phyloP scores from a whole-genome alignment of 768 basidiomycete species.

The Suillus tomentosus region DNA sequence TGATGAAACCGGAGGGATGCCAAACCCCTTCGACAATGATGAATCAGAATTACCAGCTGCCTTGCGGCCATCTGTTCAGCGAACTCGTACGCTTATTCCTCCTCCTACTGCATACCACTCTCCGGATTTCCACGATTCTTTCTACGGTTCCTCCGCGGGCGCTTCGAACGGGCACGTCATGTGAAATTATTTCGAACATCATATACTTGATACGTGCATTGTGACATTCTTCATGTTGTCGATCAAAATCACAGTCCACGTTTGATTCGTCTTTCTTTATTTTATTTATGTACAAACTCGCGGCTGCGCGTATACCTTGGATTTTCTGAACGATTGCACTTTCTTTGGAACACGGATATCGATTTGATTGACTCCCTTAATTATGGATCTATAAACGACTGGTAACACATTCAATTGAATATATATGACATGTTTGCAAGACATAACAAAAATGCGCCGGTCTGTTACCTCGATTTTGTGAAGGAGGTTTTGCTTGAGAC shows the following conservation, averaged over 20 bases:
- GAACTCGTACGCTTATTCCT: constrained; percentile 1
- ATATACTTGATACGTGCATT: background rate
- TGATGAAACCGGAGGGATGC: constrained; percentile 12
- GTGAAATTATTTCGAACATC: background rate
- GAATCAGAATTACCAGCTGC: constrained; percentile 17
- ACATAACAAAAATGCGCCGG: too few species aligned
- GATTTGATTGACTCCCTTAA: constrained; percentile 1
- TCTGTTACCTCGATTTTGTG: too few species aligned
- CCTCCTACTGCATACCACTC: constrained; percentile 10
- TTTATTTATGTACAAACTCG: background rate
- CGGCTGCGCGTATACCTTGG: constrained; percentile 2
- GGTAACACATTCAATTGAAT: too few species aligned
- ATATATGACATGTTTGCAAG: too few species aligned
- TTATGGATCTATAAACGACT: background rate
- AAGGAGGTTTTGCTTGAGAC: too few species aligned
- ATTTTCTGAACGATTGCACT: background rate
- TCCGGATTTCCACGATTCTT: constrained; percentile 29
- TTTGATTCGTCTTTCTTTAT: constrained; percentile 1
- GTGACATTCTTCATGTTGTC: constrained; percentile 7
- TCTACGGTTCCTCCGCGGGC: constrained; percentile 18
- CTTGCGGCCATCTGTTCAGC: constrained; percentile 20
- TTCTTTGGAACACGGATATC: background rate
- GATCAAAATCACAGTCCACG: constrained; percentile 4
- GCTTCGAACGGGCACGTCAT: background rate
- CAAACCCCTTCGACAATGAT: constrained; percentile 19